phyloP scores from a whole-genome alignment of 257 asterid genomes.

The Anisodus acutangulus region DNA sequence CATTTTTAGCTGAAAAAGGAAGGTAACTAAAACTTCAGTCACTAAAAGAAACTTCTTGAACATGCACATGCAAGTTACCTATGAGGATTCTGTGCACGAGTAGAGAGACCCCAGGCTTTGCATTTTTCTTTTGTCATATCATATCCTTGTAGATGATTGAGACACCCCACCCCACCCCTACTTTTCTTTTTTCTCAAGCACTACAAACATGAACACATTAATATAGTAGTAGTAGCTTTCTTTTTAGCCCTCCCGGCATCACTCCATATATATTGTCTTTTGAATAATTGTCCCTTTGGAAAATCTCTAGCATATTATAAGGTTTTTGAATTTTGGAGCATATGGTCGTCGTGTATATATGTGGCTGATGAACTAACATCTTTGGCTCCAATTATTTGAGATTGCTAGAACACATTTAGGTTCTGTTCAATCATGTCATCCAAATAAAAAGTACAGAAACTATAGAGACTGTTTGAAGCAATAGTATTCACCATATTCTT shows the following conservation, averaged over 20 bases:
- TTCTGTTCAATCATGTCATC: conserved; percentile 17
- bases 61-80: not conserved
- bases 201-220: conserved; percentile 9
- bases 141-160: not conserved
- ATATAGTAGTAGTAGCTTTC: not conserved
- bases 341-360: not conserved
- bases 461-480: not conserved
- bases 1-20: not conserved
- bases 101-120: conserved; percentile 9
- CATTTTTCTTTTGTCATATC: conserved; percentile 15
- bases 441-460: not conserved
- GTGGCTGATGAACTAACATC: conserved; percentile 17
- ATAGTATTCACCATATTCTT: not conserved
- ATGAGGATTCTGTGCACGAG: conserved; percentile 24
- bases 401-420: not conserved
- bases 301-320: conserved; percentile 19
- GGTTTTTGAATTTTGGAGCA: conserved; percentile 26
- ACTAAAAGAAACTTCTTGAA: conserved; percentile 11
- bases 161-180: not conserved
- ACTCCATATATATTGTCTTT: conserved; percentile 2
- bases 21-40: conserved; percentile 21
- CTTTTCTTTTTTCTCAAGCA: conserved; percentile 19
- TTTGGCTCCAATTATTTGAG: not conserved
- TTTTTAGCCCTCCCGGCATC: conserved; percentile 21
- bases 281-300: conserved; percentile 23